Evolutionary conservation across 75 land plant genomes (phyloP).

Genomic region (Selaginella moellendorffii): DNA sequence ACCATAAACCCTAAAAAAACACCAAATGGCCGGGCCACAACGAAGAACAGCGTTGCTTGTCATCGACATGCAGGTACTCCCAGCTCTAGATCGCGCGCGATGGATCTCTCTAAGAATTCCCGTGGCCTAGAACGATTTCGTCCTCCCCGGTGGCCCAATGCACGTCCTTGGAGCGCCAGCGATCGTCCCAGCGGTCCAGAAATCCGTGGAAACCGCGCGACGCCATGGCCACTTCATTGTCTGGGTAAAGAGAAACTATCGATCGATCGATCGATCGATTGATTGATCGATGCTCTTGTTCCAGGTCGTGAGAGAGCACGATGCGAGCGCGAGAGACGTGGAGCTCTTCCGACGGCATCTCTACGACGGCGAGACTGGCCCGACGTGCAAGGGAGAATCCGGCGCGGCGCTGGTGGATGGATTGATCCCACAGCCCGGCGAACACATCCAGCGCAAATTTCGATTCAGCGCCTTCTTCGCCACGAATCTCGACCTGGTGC

Average conservation of each 20-base stretch:
- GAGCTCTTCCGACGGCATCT: constrained; percentile 57
- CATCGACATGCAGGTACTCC: constrained; percentile 49
- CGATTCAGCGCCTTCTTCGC: constrained; percentile 80
- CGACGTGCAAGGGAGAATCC: constrained; percentile 40
- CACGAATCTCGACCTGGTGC: constrained; percentile 57
- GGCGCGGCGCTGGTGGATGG: constrained; percentile 76
- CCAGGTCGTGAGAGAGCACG: constrained; percentile 89
- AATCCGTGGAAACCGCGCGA: constrained; percentile 50
- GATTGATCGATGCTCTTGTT: too few relatives aligned
- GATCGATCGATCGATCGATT: too few relatives aligned
- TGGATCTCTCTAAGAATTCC: not conserved
- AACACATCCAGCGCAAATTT: constrained; percentile 61
- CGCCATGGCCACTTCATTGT: constrained; percentile 45
- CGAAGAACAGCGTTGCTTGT: constrained; percentile 43
- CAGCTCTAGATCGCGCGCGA: not conserved
- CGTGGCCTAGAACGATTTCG: constrained; percentile 63
- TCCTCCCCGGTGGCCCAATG: constrained; percentile 36
- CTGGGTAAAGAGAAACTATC: constrained; percentile 39
- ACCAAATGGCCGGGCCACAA: too few relatives aligned
- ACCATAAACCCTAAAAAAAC: too few relatives aligned
- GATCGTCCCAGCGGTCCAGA: constrained; percentile 46
- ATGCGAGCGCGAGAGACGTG: constrained; percentile 68
- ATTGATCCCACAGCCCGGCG: constrained; percentile 42
- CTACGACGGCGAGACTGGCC: constrained; percentile 43
- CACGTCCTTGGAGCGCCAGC: constrained; percentile 45